Base-by-base conservation (phyloP, 805 yeast genomes). In the Metschnikowia cubensis region DNA sequence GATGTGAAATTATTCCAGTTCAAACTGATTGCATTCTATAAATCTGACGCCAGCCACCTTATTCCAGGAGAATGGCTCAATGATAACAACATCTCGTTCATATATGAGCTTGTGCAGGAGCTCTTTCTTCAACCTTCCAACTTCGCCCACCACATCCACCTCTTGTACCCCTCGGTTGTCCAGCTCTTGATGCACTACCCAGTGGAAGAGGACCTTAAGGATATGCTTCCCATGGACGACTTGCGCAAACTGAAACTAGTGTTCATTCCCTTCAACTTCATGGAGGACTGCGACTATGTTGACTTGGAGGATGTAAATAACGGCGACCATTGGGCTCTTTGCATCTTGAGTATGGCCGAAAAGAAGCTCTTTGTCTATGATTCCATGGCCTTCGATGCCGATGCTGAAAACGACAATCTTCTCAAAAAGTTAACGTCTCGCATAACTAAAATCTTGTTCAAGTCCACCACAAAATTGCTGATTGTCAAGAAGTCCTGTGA, bases 281-380 rank as follows among this genome's bases (percentile, higher is more conserved):
- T 80, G 52, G 84, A 76, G 42, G 57, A 55, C 22, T 41, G 37
- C 39, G 64, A 56, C 32, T 56, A 52, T 32, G 54, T 52, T 8
- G 85, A 82, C 48, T 69, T 81, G 38, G 84, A 76, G 42, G 67
- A 68, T 0, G 80, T 77, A 2, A 86, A 81, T 52, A 83, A 84
- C 15, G 94, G 92, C 1, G 82, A 82, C 42, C 94, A 87, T 65
- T 87, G 95, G 94, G 82, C 87, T 0, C 65, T 87, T 14, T 73
- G 83, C 13, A 74, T 86, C 14, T 69, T 83, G 6, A 74, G 77
- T 33, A 53, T 77, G 7, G 64, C 75, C 13, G 84, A 80, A 37
- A 66, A 69, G 15, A 70, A 66, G 32, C 77, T 83, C 2, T 72
- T 70, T 20, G 68, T 84, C 10, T 84, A 82, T 60, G 94, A 87